Conservation (phyloP, 305 asterid genomes). For the Fraxinus velutina region DNA sequence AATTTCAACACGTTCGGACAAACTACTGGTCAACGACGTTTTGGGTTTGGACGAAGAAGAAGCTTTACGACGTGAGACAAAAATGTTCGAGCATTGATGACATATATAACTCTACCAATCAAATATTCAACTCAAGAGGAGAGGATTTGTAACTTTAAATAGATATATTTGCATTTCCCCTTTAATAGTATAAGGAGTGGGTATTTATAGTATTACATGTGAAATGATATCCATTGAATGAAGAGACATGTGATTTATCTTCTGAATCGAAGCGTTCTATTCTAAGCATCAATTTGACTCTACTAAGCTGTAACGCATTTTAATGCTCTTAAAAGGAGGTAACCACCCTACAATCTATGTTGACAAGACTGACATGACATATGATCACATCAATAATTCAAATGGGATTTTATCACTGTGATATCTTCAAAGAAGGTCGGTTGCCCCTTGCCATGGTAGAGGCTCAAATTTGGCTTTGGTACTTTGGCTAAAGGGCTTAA, state of each 20-base stretch:
- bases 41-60: neutral
- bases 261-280: too few species aligned
- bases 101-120: neutral
- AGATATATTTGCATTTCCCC: neutral
- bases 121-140: too few species aligned
- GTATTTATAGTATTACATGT: too few species aligned
- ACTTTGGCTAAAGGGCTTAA: neutral
- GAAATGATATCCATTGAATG: neutral
- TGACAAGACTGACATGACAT: too few species aligned
- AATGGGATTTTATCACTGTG: neutral
- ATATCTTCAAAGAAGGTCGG: neutral
- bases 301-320: neutral
- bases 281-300: neutral
- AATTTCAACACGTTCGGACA: too few species aligned
- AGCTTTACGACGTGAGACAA: neutral
- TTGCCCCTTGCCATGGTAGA: neutral
- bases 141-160: neutral
- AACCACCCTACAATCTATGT: too few species aligned
- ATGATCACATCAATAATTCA: neutral
- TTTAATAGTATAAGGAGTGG: neutral
- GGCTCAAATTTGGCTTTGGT: too few species aligned
- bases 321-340: neutral
- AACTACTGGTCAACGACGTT: too few species aligned
- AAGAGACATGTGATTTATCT: neutral
- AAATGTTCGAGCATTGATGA: neutral